These are phyloP conservation scores for Pseudocercospora musae DNA, from an alignment of 2,329 filamentous ascomycete species.

Conservation along the genomic window DNA sequence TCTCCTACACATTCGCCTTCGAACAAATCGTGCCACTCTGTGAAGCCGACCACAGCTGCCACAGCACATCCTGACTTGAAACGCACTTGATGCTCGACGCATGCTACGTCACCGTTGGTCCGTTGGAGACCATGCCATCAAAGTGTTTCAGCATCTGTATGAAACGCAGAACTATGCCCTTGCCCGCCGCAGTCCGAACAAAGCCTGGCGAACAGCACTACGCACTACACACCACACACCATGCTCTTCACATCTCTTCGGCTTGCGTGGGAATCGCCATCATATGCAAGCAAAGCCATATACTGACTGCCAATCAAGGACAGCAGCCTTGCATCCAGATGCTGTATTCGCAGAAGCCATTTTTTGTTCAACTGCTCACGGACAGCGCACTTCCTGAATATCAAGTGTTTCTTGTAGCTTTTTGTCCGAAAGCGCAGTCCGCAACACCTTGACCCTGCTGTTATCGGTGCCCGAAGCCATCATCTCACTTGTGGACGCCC, in stretches of 20 bases:
- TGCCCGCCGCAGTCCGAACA: not conserved
- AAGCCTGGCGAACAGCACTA: not conserved
- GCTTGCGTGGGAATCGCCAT: not conserved
- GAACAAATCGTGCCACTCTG: not conserved
- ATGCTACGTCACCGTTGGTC: not conserved
- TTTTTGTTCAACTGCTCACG: conserved; percentile 33
- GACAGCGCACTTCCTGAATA: conserved; percentile 20
- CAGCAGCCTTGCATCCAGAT: conserved; percentile 43
- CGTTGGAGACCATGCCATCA: not conserved
- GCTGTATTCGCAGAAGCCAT: conserved; percentile 45
- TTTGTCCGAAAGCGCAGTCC: conserved; percentile 8
- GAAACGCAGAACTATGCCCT: too few relatives aligned
- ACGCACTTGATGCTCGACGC: not conserved
- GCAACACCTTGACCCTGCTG: not conserved
- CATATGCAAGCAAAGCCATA: not conserved
- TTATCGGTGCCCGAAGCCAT: not conserved
- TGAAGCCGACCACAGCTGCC: not conserved
- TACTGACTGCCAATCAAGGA: conserved; percentile 19
- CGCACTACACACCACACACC: not conserved
- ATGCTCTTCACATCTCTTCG: not conserved
- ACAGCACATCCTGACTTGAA: not conserved
- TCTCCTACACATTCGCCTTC: not conserved
- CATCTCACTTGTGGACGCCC: not conserved
- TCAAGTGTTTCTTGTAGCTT: conserved; percentile 23
- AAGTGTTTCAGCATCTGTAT: conserved; percentile 8